These are phyloP conservation scores for Hanseniaspora clermontiae DNA, from an alignment of 805 yeast genomes.

Conservation along the genomic window DNA sequence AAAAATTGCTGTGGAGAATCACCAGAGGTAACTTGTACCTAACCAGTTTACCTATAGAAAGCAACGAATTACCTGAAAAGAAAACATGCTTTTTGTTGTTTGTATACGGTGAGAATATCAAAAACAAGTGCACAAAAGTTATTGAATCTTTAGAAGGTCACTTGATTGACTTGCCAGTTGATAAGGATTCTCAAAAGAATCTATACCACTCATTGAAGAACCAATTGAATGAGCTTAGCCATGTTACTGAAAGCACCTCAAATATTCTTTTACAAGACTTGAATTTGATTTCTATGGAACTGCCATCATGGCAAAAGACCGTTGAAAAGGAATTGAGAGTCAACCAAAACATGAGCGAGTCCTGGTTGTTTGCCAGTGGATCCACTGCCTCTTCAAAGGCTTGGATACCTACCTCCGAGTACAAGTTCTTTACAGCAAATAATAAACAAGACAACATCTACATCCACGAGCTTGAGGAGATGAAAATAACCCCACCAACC, in stretches of 20 bases:
- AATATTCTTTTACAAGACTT: slow-evolving; percentile 51
- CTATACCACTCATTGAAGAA: slow-evolving; percentile 31
- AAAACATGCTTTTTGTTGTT: slow-evolving; percentile 56
- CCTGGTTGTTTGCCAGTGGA: slow-evolving; percentile 28
- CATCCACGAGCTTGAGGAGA: slow-evolving; percentile 40
- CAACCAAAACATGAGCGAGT: slow-evolving; percentile 39
- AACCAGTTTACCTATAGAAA: slow-evolving; percentile 41
- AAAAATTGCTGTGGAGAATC: slow-evolving; percentile 62
- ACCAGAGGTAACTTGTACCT: slow-evolving; percentile 60
- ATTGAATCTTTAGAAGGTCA: slow-evolving; percentile 57
- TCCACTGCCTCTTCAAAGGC: slow-evolving; percentile 61
- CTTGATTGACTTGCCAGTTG: slow-evolving; percentile 43
- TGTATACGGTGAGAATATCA: slow-evolving; percentile 53
- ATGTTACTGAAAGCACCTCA: slow-evolving; percentile 38
- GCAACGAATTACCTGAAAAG: slow-evolving; percentile 43
- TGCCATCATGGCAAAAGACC: slow-evolving; percentile 45
- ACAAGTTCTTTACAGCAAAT: slow-evolving; percentile 30
- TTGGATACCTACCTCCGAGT: slow-evolving; percentile 54
- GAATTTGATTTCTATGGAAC: slow-evolving; percentile 49
- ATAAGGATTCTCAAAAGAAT: slow-evolving; percentile 28
- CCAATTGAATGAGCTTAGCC: slow-evolving; percentile 37
- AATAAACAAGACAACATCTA: slow-evolving; percentile 29
- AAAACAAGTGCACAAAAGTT: slow-evolving; percentile 49
- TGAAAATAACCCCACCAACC: slow-evolving; percentile 64
- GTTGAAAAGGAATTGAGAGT: slow-evolving; percentile 46